Evolutionary conservation across 2,329 filamentous ascomycete genomes (phyloP), one percentile per base, ranked within the genome.

Genomic region (Juglanconis juglandina): DNA sequence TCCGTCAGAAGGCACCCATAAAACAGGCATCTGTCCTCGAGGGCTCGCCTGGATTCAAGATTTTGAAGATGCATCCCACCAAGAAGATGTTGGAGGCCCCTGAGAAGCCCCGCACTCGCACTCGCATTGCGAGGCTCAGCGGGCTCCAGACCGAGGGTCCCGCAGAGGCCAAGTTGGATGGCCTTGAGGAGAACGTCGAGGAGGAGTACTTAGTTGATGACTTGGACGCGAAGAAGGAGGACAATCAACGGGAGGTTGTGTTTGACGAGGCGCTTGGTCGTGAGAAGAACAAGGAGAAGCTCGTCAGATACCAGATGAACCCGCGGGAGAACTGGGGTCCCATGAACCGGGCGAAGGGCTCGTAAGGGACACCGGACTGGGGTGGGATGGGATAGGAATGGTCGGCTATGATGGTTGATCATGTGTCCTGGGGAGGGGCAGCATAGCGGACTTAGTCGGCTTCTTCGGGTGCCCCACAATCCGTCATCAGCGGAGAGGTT

Each of bases 241-340:
- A 65, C 24, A 46, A 63, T 44, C 68, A 66, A 56, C 66, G 68
- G 14, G 72, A 78, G 57, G 77, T 81, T 5, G 75, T 81, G 1
- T 98, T 99, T 71, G 88, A 98, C 71, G 91, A 95, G 72, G 72
- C 79, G 58, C 80, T 97, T 11, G 94, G 93, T 0, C 87, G 81
- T 66, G 87, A 91, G 62, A 83, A 79, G 64, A 82, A 84, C 56
- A 81, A 53, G 61, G 88, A 85, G 71, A 89, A 87, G 65, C 80
- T 96, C 50, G 87, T 96, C 57, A 82, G 94, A 64, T 99, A 97
- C 74, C 95, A 96, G 77, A 77, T 88, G 63, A 98, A 98, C 71
- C 95, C 95, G 50, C 81, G 89, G 62, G 88, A 92, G 69, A 95
- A 98, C 72, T 99, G 95, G 95, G 95, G 95, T 0, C 95, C 95